Percentiles rank a stretch among this genome's conserved stretches.
Conservation (phyloP, 139 green algal genomes). For the Chlamydomonas sp. region DNA sequence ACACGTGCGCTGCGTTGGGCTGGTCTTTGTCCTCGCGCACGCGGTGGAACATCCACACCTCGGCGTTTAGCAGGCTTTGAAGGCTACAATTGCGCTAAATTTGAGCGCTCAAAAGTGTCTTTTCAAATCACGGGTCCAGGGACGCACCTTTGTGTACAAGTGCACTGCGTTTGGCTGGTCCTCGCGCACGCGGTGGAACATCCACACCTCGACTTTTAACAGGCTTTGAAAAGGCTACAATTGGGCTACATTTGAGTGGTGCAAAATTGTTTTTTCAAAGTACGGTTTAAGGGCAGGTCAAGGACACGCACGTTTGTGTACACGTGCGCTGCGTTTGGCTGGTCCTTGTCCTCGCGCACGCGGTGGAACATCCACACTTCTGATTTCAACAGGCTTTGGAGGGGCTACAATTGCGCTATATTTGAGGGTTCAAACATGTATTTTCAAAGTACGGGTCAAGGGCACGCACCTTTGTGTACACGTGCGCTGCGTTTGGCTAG, state of each 20-base stretch:
- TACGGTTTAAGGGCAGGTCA: too few relatives aligned
- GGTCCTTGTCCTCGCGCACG: constrained; percentile 17
- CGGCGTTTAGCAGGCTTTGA: too few relatives aligned
- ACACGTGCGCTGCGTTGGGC: too few relatives aligned
- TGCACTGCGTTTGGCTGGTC: constrained; percentile 17
- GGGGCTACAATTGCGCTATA: too few relatives aligned
- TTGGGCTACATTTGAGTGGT: background rate
- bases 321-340: constrained; percentile 18
- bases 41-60: background rate
- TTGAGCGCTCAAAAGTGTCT: too few relatives aligned
- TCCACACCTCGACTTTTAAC: background rate
- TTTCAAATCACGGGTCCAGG: background rate
- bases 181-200: background rate
- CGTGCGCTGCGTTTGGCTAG: constrained; percentile 16
- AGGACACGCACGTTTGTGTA: constrained; percentile 17
- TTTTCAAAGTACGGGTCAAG: background rate
- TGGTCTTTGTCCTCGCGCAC: too few relatives aligned
- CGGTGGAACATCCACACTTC: constrained; percentile 1
- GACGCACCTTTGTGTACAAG: constrained; percentile 19
- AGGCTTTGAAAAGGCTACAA: too few relatives aligned
- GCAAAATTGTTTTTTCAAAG: background rate
- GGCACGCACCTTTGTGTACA: constrained; percentile 19
- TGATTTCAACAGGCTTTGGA: too few relatives aligned
- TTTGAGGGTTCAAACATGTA: too few relatives aligned
- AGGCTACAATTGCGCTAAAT: too few relatives aligned